Conservation (phyloP, 225 moss, liverwort and hornwort genomes). For the Pseudisothecium myosuroides region DNA sequence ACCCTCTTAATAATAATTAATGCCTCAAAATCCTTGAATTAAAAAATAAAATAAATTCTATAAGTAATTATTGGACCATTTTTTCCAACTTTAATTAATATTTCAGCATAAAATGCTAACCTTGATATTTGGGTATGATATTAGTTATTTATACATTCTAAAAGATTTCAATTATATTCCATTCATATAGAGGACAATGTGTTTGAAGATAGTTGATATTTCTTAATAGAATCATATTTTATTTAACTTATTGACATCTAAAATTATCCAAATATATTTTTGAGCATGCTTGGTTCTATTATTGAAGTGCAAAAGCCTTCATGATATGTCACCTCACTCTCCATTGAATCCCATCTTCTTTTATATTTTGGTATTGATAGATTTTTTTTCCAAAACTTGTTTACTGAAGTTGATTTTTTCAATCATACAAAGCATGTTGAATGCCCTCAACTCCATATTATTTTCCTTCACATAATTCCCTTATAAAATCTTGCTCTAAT, state of each 20-base stretch:
- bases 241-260: neutral
- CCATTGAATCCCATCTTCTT: no score
- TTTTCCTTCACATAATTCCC: neutral
- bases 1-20: neutral
- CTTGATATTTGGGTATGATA: fast-evolving
- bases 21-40: fast-evolving
- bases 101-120: fast-evolving
- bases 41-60: neutral
- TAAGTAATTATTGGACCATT: no score
- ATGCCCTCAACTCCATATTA: neutral
- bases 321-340: fast-evolving
- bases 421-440: neutral
- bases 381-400: neutral
- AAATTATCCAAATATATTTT: neutral
- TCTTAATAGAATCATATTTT: no score
- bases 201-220: neutral
- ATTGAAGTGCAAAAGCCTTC: neutral
- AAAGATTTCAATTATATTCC: neutral
- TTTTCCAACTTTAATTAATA: neutral
- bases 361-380: neutral
- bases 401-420: neutral
- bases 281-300: neutral
- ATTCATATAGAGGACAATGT: neutral
- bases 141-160: neutral
- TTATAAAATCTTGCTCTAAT: neutral